Evolutionary conservation across 1,284 basidiomycete genomes (phyloP).

Genomic region (Cronartium ribicola): DNA sequence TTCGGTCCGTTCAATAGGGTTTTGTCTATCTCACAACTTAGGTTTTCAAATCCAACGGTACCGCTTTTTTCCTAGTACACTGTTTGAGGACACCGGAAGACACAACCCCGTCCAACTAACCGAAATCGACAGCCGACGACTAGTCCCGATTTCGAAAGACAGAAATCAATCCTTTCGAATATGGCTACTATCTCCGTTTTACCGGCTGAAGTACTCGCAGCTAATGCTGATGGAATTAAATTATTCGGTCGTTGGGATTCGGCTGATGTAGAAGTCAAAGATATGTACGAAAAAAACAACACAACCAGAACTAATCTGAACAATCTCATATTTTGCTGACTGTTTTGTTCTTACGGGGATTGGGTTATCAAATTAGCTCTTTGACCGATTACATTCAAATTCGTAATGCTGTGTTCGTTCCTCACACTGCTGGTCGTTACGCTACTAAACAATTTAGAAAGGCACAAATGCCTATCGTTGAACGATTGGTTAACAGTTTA

Average conservation of each 20-base stretch:
- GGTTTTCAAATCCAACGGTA: too few species aligned
- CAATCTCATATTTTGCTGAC: neutral
- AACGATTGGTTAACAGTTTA: slow-evolving; percentile 95
- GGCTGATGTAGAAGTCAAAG: slow-evolving; percentile 81
- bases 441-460: slow-evolving; percentile 99
- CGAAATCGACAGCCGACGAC: too few species aligned
- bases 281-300: slow-evolving; percentile 61
- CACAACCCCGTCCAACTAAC: neutral
- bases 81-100: neutral
- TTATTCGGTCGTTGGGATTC: slow-evolving; percentile 39
- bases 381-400: slow-evolving; percentile 98
- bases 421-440: slow-evolving; percentile 98
- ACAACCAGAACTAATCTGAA: neutral
- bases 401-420: slow-evolving; percentile 85
- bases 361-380: slow-evolving; percentile 55
- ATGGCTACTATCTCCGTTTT: slow-evolving; percentile 33
- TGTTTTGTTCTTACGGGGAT: neutral
- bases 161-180: neutral
- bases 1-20: too few species aligned
- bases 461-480: slow-evolving; percentile 99
- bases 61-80: neutral
- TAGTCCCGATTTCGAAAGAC: neutral
- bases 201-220: slow-evolving; percentile 30
- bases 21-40: too few species aligned
- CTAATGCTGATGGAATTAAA: slow-evolving; percentile 35